Base-by-base conservation (phyloP, 2,329 filamentous ascomycete genomes). In the Fusarium sp. region DNA sequence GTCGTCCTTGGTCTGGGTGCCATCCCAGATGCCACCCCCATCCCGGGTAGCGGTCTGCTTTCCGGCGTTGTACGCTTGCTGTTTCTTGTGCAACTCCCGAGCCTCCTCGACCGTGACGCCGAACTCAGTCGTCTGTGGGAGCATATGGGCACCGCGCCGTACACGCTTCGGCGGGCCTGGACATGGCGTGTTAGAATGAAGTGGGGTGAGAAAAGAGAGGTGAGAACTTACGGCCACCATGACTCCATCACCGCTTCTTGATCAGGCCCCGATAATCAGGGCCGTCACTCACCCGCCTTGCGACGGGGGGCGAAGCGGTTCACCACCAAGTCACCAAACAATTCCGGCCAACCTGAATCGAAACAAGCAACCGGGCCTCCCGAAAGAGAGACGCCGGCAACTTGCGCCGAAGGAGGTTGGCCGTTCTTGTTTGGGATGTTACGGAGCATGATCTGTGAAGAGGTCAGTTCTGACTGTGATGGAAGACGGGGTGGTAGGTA, bases 391-490 rank as follows among this genome's bases (percentile, higher is more conserved):
- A 92, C 87, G 78, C 98, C 93, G 21, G 98, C 86, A 67, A 97
- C 91, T 3, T 86, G 82, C 84, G 44, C 97, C 96, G 31, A 98
- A 83, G 92, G 91, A 3, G 86, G 84, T 81, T 94, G 90, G 77
- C 94, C 89, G 64, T 97, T 91, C 77, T 94, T 94, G 83, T 97
- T 97, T 5, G 95, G 95, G 49, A 98, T 95, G 80, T 97, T 98
- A 49, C 95, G 92, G 39, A 98, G 83, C 95, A 98, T 98, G 73
- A 49, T 49, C 46, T 49, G 16, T 33, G 4, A 23, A 23, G 46
- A 19, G 29, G 46, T 58, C n/a, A 52, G 48, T 21, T 38, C 23
- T 25, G 21, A 6, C 5, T 11, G 7, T 25, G 29, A 19, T 19
- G 29, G 9, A 52, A 37, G 33, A 6, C 10, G 7, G 33, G 14